Evolutionary conservation across 805 yeast genomes (phyloP).

Genomic region (Candida tibetensis): DNA sequence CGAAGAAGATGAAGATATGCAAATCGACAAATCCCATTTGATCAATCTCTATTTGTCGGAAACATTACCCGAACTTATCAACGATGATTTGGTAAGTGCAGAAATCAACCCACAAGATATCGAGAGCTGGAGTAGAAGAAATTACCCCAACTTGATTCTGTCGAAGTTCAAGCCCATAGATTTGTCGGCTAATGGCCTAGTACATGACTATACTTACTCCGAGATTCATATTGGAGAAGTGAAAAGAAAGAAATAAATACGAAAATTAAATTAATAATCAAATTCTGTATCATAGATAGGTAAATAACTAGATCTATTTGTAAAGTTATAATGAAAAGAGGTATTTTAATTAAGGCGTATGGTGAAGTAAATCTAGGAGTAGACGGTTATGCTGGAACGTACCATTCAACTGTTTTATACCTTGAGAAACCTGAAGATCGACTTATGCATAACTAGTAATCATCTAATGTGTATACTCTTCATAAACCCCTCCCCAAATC

Average conservation of each 20-base stretch:
- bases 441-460: no score
- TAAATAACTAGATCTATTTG: no score
- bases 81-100: conserved; percentile 33
- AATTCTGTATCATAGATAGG: no score
- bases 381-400: no score
- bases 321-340: no score
- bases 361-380: no score
- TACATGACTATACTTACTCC: conserved; percentile 6
- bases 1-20: conserved; percentile 1
- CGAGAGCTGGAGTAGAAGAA: conserved; percentile 38
- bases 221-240: background rate
- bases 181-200: conserved; percentile 19
- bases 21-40: conserved; percentile 18
- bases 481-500: no score
- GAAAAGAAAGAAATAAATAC: conserved; percentile 1
- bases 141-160: conserved; percentile 32
- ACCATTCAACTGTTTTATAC: no score
- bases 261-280: no score
- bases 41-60: conserved; percentile 33
- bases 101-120: conserved; percentile 41
- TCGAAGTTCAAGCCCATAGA: conserved; percentile 35
- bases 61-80: conserved; percentile 33
- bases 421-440: no score
- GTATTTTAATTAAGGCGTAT: no score
- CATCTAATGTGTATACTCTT: no score